phyloP scores from a whole-genome alignment of 2,329 filamentous ascomycete species.

The Fusarium lateritium region DNA sequence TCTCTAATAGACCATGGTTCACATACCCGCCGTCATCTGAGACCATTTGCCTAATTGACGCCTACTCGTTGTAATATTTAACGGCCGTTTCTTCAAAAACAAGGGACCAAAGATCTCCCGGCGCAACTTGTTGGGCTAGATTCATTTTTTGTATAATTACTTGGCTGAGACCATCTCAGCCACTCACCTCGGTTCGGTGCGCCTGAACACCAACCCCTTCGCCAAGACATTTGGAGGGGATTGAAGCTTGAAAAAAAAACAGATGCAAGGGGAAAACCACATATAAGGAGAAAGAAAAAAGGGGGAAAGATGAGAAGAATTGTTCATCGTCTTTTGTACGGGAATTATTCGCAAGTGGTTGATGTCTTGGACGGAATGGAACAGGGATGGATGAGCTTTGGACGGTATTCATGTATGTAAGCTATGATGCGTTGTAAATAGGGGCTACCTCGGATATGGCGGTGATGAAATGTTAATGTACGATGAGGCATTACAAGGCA shows the following conservation, averaged over 20 bases:
- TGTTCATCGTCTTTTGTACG: conserved; percentile 5
- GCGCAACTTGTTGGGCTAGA: conserved; percentile 10
- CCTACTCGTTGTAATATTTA: conserved; percentile 45
- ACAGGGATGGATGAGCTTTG: conserved; percentile 13
- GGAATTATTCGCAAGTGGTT: conserved; percentile 11
- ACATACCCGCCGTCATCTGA: conserved; percentile 19
- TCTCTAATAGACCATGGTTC: conserved; percentile 31
- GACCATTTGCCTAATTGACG: conserved; percentile 34
- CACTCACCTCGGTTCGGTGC: conserved; percentile 11
- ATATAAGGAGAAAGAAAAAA: not conserved
- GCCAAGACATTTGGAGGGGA: conserved; percentile 5
- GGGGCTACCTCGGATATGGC: conserved; percentile 1
- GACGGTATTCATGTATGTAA: conserved; percentile 19
- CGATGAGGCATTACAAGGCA: conserved; percentile 15
- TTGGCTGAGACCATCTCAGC: conserved; percentile 34
- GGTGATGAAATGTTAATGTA: conserved; percentile 19
- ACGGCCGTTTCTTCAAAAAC: conserved; percentile 31
- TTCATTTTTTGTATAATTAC: conserved; percentile 37
- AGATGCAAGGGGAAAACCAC: conserved; percentile 27
- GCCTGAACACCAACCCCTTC: conserved; percentile 23
- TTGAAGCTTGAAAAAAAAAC: conserved; percentile 9
- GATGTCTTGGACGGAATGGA: conserved; percentile 17
- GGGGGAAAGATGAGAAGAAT: not conserved
- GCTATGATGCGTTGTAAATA: conserved; percentile 18
- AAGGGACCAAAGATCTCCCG: conserved; percentile 12